Base-by-base conservation (phyloP, 2,329 filamentous ascomycete genomes). In the Aspergillus piperis region DNA sequence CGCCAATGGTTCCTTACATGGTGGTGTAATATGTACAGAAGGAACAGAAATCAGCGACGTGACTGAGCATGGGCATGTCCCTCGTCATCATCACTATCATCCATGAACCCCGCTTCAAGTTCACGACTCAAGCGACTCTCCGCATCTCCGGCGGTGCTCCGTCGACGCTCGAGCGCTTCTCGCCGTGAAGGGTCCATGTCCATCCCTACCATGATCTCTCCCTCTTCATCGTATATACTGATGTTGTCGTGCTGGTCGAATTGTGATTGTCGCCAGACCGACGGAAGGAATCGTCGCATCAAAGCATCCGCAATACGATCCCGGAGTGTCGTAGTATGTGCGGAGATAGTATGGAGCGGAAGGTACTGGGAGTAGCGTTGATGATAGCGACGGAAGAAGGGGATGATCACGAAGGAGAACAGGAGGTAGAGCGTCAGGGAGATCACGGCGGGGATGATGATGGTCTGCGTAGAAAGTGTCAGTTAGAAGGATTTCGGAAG, bases 281-380 rank as follows among this genome's bases (percentile, higher is more conserved):
- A 75, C 4, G 75, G 79, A 1, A 82, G 71, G n/a, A 80, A 73
- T 41, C 79, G 70, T n/a, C 75, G 73, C 73, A 79, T 76, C 25
- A 81, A 61, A 2, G 72, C 64, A 49, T 80, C 77, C 7, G 73
- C 75, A 15, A 78, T 68, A 38, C 77, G 74, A 60, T 80, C 77
- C 39, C 62, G 86, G 79, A 83, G 83, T 54, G 80, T 83, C 21
- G 85, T 84, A 62, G 90, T 85, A 60, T 74, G 77, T 1, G 70
- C 75, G 32, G 77, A 76, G 54, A 78, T 76, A 32, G 82, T 80
- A 62, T 89, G 84, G 64, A 92, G 77, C 0, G 89, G 89, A 1
- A 92, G 84, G 71, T 92, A 92, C 62, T 90, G 87, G 70, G 86
- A 84, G 74, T 92, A 92, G 62, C 89, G 86, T 67, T 83, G 83